Base-by-base conservation (phyloP, 129 eudicot species). In the Deinandra increscens region DNA sequence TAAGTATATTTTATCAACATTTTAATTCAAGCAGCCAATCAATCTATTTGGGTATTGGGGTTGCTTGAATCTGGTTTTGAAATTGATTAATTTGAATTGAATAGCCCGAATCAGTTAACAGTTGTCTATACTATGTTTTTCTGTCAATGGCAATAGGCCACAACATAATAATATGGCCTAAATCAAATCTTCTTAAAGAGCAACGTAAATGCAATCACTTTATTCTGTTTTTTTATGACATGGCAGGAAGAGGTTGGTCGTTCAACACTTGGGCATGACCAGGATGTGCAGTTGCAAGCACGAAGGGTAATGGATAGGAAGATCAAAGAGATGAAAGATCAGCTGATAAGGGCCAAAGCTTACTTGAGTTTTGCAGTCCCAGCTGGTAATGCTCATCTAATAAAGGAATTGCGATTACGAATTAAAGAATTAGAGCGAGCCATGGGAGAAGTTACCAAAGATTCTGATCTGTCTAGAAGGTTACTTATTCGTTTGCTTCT, bases 311-410 rank as follows among this genome's bases (percentile, higher is more conserved):
- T 75, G 20, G 94, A 94, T 85, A 84, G 62, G 84, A 89, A 82
- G 75, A 64, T 89, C 56, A 89, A 85, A 80, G 90, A 87, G 85
- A 94, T 90, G 83, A 90, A 90, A 71, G 99, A 94, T 72, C 96
- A 94, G 76, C 67, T 94, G 70, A 79, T 89, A 44, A 90, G 97
- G 81, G 99, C 89, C 65, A 94, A 66, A 83, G 96, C 85, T 36
- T 94, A 90, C 81, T 51, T 94, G 86, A 87, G 68, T 68, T 87
- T 87, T 83, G 82, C 87, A 13, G 71, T 84, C 23, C 71, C 91
- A 43, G 80, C 79, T 68, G 81, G 81, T 79, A 89, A 83, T 77
- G 70, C 91, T 60, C 99, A 94, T 77, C 62, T 94, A 67, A 84
- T 87, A 39, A 94, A 87, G 67, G 99, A 94, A 76, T 76, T 94